Evolutionary conservation across 768 basidiomycete genomes (phyloP).

Genomic region (Lentinula detonsa): DNA sequence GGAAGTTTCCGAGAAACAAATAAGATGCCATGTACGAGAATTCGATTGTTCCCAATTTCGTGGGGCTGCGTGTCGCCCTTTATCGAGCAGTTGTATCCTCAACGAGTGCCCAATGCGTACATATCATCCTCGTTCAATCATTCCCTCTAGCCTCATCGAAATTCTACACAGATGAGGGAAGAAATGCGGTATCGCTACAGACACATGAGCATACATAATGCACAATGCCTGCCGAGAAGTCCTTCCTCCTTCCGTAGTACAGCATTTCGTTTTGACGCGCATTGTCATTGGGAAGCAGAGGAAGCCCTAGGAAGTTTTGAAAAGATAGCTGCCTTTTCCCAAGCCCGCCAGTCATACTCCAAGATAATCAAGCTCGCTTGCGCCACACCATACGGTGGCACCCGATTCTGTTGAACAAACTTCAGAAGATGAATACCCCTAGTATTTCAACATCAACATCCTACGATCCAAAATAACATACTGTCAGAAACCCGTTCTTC

Average conservation of each 20-base stretch:
- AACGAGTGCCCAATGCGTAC: too few relatives aligned
- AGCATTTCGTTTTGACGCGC: neutral
- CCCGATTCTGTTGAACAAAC: neutral
- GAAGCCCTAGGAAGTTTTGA: neutral
- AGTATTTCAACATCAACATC: neutral
- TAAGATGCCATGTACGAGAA: too few relatives aligned
- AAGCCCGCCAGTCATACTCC: neutral
- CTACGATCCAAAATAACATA: neutral
- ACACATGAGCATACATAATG: too few relatives aligned
- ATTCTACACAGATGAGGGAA: too few relatives aligned
- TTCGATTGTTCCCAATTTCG: too few relatives aligned
- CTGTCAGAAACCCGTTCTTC: neutral
- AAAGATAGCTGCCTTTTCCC: neutral
- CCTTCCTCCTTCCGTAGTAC: neutral
- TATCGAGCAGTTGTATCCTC: too few relatives aligned
- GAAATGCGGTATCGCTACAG: too few relatives aligned
- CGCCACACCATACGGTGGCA: neutral
- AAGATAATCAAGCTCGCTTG: neutral
- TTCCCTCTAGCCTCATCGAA: too few relatives aligned
- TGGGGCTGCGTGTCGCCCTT: too few relatives aligned
- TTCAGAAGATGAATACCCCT: neutral
- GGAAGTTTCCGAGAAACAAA: too few relatives aligned
- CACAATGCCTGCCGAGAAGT: neutral
- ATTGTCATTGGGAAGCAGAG: neutral
- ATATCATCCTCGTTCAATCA: too few relatives aligned